Base-by-base conservation (phyloP, 2,329 filamentous ascomycete species). In the Aplosporella prunicola region DNA sequence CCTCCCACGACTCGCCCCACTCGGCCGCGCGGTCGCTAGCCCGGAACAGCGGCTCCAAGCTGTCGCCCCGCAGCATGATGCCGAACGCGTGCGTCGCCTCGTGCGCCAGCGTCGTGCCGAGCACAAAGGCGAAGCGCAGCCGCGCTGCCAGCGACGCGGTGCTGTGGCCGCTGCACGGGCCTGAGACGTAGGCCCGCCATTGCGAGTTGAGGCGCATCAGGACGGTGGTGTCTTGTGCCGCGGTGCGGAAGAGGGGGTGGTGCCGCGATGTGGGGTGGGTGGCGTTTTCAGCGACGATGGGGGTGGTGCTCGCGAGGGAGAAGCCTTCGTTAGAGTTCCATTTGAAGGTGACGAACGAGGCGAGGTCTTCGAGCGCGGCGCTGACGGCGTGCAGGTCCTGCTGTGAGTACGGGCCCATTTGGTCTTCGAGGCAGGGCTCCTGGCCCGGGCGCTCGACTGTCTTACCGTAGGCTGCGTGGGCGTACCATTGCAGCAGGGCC, bases 1-100 rank as follows among this genome's bases (percentile, higher is more conserved):
- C 49, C 37, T 61, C 57, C 55, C 56, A 61, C n/a, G 53, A 50
- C 31, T 43, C 52, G 10, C 57, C 57, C 45, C 49, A 52, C 32
- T 61, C 57, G 2, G 45, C 43, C 5, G 46, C 11, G 3, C 52
- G 54, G 39, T 50, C 48, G 13, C 54, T 43, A 9, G 41, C 35
- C 9, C 42, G 38, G 16, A 56, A 47, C 26, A 40, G 45, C 18
- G 54, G 51, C 43, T 61, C 57, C 4, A 26, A 22, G 1, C 52
- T 22, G 16, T 51, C 34, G 18, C 54, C 55, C 22, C 53, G 48
- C 26, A 47, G 45, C 50, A 58, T 49, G 11, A 56, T 45, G 13
- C 56, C 53, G 17, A 58, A 42, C 17, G 56, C 55, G 45, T 61
- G 57, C 3, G 47, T 45, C 18, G 59, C 39, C 32, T 61, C 57